These are phyloP conservation scores for Penicillium hesseltinei DNA, from an alignment of 2,329 filamentous ascomycete species.

Conservation along the genomic window DNA sequence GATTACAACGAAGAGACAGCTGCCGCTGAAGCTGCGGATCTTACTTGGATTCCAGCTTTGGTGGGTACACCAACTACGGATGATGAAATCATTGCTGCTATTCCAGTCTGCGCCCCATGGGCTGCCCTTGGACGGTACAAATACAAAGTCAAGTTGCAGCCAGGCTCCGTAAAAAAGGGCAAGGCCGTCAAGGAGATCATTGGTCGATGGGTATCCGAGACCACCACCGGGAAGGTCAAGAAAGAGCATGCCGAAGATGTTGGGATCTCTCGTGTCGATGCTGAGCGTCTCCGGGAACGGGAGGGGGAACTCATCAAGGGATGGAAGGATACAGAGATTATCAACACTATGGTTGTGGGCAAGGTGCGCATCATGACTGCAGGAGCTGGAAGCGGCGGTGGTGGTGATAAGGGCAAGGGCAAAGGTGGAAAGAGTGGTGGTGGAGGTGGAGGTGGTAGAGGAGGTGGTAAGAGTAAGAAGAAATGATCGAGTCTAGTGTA, in stretches of 20 bases:
- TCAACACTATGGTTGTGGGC: slow-evolving; percentile 75
- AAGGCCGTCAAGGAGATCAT: slow-evolving; percentile 90
- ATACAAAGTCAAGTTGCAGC: slow-evolving; percentile 94
- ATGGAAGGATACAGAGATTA: slow-evolving; percentile 77
- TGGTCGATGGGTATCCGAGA: slow-evolving; percentile 71
- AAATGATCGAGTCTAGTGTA: slow-evolving; percentile 26
- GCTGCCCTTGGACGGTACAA: slow-evolving; percentile 67
- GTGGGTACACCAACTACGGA: slow-evolving; percentile 75
- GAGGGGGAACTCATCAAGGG: slow-evolving; percentile 82
- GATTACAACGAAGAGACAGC: slow-evolving; percentile 56
- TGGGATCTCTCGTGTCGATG: slow-evolving; percentile 51
- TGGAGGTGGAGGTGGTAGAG: slow-evolving; percentile 23
- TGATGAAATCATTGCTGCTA: slow-evolving; percentile 67
- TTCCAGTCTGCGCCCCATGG: slow-evolving; percentile 64
- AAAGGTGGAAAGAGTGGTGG: slow-evolving; percentile 27
- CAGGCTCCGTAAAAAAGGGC: slow-evolving; percentile 85
- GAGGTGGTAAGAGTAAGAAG: slow-evolving; percentile 42
- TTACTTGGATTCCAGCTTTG: slow-evolving; percentile 62
- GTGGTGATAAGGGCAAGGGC: slow-evolving; percentile 24
- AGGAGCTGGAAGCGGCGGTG: slow-evolving; percentile 51
- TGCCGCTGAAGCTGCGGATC: slow-evolving; percentile 48
- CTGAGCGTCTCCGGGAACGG: slow-evolving; percentile 76
- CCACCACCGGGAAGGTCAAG: slow-evolving; percentile 46
- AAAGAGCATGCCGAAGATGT: slow-evolving; percentile 59
- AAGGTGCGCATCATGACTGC: slow-evolving; percentile 77